phyloP scores from a whole-genome alignment of 768 basidiomycete species.

The Fibroporia radiculosa region DNA sequence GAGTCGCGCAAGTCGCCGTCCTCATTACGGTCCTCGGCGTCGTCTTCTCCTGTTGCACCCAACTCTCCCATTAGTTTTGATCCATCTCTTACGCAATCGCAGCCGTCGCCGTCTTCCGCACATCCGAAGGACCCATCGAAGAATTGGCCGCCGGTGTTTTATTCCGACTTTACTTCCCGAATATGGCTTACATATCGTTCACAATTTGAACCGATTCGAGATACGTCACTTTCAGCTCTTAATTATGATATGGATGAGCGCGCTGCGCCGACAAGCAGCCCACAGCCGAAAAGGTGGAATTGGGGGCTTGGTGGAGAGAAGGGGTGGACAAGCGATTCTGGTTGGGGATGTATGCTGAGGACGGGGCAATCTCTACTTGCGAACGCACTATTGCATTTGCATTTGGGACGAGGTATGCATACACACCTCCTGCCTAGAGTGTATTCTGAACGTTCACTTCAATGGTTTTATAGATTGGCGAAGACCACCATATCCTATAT shows the following conservation, averaged over 20 bases:
- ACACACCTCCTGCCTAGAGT: not conserved
- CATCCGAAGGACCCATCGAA: slow-evolving; percentile 34
- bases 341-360: slow-evolving; percentile 90
- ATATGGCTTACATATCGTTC: slow-evolving; percentile 92
- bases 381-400: slow-evolving; percentile 66
- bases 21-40: slow-evolving; percentile 38
- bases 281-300: slow-evolving; percentile 48
- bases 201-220: slow-evolving; percentile 76
- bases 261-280: slow-evolving; percentile 24
- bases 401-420: slow-evolving; percentile 63
- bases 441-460: not conserved
- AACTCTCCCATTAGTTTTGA: slow-evolving; percentile 21
- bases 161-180: slow-evolving; percentile 80
- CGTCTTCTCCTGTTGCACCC: slow-evolving; percentile 29
- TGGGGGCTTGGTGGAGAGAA: slow-evolving; percentile 61
- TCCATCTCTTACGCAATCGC: slow-evolving; percentile 29
- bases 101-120: slow-evolving; percentile 23
- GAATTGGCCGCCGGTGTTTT: slow-evolving; percentile 78
- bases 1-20: slow-evolving; percentile 37
- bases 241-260: slow-evolving; percentile 25
- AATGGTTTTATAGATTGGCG: slow-evolving; percentile 66
- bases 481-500: slow-evolving; percentile 52
- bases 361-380: slow-evolving; percentile 83
- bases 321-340: slow-evolving; percentile 78
- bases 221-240: slow-evolving; percentile 41